Conservation (phyloP, 179 eudicot genomes). For the Monotropa hypopitys region DNA sequence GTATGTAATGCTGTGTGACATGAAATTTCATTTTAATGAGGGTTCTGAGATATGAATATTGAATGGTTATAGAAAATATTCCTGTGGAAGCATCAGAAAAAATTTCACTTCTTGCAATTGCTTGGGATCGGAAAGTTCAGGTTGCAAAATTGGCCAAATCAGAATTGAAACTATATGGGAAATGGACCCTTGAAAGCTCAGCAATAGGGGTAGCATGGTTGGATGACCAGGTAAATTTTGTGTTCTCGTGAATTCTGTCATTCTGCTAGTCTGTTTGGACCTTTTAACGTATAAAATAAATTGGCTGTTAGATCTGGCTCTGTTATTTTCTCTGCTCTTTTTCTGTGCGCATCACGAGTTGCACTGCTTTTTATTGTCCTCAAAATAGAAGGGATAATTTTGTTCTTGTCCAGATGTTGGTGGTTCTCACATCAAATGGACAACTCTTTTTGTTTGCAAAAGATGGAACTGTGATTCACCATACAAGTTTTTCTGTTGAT, state of each 20-base stretch:
- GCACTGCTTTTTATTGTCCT: not conserved
- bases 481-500: conserved; percentile 60
- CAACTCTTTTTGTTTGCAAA: conserved; percentile 72
- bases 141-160: conserved; percentile 74
- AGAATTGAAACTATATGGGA: conserved; percentile 46
- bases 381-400: conserved; percentile 5
- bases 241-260: not conserved
- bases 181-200: conserved; percentile 77
- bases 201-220: conserved; percentile 91
- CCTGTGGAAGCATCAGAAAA: conserved; percentile 53
- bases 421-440: conserved; percentile 62
- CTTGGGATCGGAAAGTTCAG: conserved; percentile 90
- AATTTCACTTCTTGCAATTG: conserved; percentile 78
- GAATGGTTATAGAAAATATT: conserved; percentile 33
- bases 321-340: not conserved
- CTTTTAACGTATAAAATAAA: not conserved
- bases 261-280: not conserved
- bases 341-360: not conserved
- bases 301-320: not conserved
- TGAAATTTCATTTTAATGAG: not conserved
- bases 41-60: conserved; percentile 1
- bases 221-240: conserved; percentile 60
- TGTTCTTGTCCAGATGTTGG: conserved; percentile 58
- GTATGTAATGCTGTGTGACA: conserved; percentile 23
- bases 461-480: conserved; percentile 82